Evolutionary conservation across 1,284 basidiomycete species (phyloP).

Genomic region (Marasmius tenuissimus): DNA sequence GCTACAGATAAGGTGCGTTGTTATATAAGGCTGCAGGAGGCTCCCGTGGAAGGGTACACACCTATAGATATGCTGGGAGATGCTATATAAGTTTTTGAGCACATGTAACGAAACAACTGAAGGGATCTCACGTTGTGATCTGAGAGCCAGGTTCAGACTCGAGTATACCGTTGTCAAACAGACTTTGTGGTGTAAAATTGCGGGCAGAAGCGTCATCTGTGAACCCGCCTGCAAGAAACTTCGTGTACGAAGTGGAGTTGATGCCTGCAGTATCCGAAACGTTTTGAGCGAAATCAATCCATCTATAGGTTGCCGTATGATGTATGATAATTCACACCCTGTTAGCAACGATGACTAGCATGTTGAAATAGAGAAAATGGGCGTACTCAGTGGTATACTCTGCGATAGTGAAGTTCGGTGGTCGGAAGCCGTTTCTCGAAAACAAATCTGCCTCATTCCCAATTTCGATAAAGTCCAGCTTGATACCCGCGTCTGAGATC

Average conservation of each 20-base stretch:
- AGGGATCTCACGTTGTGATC: slow-evolving; percentile 35
- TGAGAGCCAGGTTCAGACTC: slow-evolving; percentile 35
- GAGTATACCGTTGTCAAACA: slow-evolving; percentile 44
- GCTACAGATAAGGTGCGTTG: slow-evolving; percentile 14
- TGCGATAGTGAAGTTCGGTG: slow-evolving; percentile 41
- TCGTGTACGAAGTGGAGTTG: slow-evolving; percentile 27
- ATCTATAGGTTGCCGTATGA: no score
- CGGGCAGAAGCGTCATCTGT: slow-evolving; percentile 41
- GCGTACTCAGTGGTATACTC: slow-evolving; percentile 57
- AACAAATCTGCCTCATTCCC: slow-evolving; percentile 70
- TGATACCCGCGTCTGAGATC: slow-evolving; percentile 45
- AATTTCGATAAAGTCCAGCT: slow-evolving; percentile 57
- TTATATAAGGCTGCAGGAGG: background rate
- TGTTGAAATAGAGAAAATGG: background rate
- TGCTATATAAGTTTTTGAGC: slow-evolving; percentile 31
- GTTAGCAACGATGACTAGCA: no score
- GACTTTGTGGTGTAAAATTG: slow-evolving; percentile 59
- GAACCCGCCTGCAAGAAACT: slow-evolving; percentile 56
- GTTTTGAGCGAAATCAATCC: slow-evolving; percentile 11
- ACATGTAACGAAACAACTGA: slow-evolving; percentile 11
- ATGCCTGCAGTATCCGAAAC: slow-evolving; percentile 9
- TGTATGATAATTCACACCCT: no score
- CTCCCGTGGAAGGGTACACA: background rate
- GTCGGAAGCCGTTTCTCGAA: slow-evolving; percentile 45
- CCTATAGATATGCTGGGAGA: slow-evolving; percentile 63